Evolutionary conservation across 208 protist species (phyloP), one percentile per base, ranked within the genome.

Genomic region (Leishmania martiniquensis): DNA sequence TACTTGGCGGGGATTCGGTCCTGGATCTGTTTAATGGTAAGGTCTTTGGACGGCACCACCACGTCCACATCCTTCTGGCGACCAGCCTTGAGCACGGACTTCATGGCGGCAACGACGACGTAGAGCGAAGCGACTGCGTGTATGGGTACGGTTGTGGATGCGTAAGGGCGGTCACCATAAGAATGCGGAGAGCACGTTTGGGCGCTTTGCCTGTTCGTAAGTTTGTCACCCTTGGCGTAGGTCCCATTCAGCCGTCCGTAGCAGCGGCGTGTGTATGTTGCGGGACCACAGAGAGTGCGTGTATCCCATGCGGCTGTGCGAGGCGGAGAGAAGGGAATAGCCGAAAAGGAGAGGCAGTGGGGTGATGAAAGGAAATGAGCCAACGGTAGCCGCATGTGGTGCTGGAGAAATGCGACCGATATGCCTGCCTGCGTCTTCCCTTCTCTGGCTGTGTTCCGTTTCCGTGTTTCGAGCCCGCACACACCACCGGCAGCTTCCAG

Each of bases 21-120:
- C 76, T 92, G 89, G 68, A 97, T 94, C 67, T 95, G 74, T 67
- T 89, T 86, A 42, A 97, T 77, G 20, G 88, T 94, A 15, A 95
- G 83, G 20, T 87, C 76, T n/a, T 84, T 77, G 15, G 91, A 78
- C 10, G 93, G 91, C 25, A 95, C 86, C 71, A 87, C 78, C 47
- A 97, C 90, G 52, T 91, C 75, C 25, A 91, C 81, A 57, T 95
- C 85, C 81, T 93, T 89, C n/a, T 89, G 69, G 47, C 66, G 77
- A 2, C 92, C 92, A 6, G 89, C 74, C 54, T 87, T 91, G 42
- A 96, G 78, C 12, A 90, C 63, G 3, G 84, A 80, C 77, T 93
- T 92, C 83, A 86, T 88, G n/a, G 37, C 63, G n/a, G 63, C 22
- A 47, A 29, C 20, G 39, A 47, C 13, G 17, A 2, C 63, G n/a